Percentiles rank a stretch among this genome's conserved stretches.
Conservation (phyloP, 352 stramenopile genomes). For the Pythium periplocum region DNA sequence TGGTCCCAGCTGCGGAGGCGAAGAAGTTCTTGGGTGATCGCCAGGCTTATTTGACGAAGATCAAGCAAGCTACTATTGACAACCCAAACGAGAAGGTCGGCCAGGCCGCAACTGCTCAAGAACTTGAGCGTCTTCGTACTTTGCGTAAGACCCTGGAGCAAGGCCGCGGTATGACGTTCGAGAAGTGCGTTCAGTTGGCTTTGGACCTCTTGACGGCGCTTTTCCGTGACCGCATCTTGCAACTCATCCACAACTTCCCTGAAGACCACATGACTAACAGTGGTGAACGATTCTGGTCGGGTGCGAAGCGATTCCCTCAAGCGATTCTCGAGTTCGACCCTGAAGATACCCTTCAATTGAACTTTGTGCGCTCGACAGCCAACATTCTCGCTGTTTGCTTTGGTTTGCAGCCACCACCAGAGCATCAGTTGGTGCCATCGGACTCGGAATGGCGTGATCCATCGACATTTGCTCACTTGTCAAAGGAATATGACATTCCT, state of each 20-base stretch:
- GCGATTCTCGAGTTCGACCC: slow-evolving; percentile 57
- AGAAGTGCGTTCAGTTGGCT: slow-evolving; percentile 64
- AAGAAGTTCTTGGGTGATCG: slow-evolving; percentile 85
- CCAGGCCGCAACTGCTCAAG: slow-evolving; percentile 58
- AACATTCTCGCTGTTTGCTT: slow-evolving; percentile 82
- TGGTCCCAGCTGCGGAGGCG: slow-evolving; percentile 71
- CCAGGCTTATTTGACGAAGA: slow-evolving; percentile 64
- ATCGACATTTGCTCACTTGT: slow-evolving; percentile 56
- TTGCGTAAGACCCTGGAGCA: slow-evolving; percentile 53
- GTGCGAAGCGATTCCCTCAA: slow-evolving; percentile 79
- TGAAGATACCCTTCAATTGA: slow-evolving; percentile 56
- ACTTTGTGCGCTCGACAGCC: slow-evolving; percentile 73
- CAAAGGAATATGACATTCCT: slow-evolving; percentile 29
- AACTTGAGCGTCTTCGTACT: slow-evolving; percentile 59
- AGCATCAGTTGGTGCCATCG: slow-evolving; percentile 58
- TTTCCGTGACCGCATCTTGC: slow-evolving; percentile 88
- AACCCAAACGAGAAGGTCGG: slow-evolving; percentile 70
- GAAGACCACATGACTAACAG: slow-evolving; percentile 81
- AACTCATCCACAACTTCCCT: slow-evolving; percentile 82
- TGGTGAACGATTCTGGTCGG: slow-evolving; percentile 81
- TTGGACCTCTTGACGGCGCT: slow-evolving; percentile 70
- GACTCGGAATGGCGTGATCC: slow-evolving; percentile 83
- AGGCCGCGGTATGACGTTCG: slow-evolving; percentile 52
- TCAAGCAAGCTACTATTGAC: slow-evolving; percentile 63
- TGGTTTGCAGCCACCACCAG: slow-evolving; percentile 61